Evolutionary conservation across 2,329 filamentous ascomycete species (phyloP).

Genomic region (Knoxdaviesia proteae): DNA sequence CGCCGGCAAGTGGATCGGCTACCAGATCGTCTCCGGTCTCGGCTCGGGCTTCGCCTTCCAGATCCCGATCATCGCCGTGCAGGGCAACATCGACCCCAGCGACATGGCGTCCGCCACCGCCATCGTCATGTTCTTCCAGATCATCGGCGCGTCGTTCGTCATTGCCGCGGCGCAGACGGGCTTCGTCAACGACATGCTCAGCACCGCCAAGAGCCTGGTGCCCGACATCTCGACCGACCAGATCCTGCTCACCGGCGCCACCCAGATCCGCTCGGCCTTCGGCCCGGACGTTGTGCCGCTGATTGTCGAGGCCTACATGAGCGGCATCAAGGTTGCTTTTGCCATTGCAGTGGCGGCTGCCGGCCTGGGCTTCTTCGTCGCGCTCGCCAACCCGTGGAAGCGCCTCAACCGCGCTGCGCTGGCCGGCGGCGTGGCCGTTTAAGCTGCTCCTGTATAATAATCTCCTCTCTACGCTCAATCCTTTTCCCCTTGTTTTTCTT

Average conservation of each 20-base stretch:
- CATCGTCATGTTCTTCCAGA: constrained; percentile 27
- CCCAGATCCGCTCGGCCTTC: constrained; percentile 33
- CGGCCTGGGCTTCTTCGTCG: constrained; percentile 16
- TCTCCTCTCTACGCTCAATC: too few species aligned
- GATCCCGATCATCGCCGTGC: constrained; percentile 28
- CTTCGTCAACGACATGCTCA: constrained; percentile 23
- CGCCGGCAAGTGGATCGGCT: constrained; percentile 27
- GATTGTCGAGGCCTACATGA: constrained; percentile 40
- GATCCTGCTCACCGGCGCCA: constrained; percentile 25
- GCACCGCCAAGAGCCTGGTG: constrained; percentile 12
- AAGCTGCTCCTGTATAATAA: too few species aligned
- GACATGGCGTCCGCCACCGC: constrained; percentile 26
- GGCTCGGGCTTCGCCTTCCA: constrained; percentile 24
- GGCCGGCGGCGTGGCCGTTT: too few species aligned
- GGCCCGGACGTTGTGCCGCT: constrained; percentile 22
- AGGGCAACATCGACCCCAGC: constrained; percentile 16
- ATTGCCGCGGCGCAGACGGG: constrained; percentile 25
- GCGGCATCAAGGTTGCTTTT: constrained; percentile 40
- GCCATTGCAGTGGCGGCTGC: constrained; percentile 32
- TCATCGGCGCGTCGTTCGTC: constrained; percentile 27
- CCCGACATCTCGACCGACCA: constrained; percentile 15
- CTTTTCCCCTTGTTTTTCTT: too few species aligned
- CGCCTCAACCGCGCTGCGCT: constrained; percentile 9
- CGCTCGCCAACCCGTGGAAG: constrained; percentile 16
- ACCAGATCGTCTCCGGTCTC: constrained; percentile 27